phyloP scores from a whole-genome alignment of 2,329 filamentous ascomycete species.

The Claviceps fusiformis region DNA sequence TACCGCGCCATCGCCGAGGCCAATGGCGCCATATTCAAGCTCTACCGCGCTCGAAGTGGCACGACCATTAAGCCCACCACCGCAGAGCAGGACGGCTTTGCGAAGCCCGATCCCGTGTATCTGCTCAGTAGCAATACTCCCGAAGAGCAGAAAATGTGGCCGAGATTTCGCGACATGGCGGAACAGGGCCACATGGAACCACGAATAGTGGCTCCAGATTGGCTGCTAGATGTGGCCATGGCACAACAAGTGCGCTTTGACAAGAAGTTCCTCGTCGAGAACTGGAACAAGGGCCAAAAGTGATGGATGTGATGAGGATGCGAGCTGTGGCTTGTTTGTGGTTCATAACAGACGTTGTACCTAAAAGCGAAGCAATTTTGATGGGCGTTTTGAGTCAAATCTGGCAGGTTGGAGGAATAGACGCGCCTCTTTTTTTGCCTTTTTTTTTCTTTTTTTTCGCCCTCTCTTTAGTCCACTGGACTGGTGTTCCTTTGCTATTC shows the following conservation, averaged over 20 bases:
- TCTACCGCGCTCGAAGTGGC: conserved; percentile 62
- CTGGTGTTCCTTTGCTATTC: neutral
- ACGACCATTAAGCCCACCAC: conserved; percentile 52
- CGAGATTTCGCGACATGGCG: conserved; percentile 67
- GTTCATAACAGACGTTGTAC: too few relatives aligned
- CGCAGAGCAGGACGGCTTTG: conserved; percentile 48
- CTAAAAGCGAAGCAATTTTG: conserved; percentile 8
- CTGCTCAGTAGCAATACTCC: conserved; percentile 57
- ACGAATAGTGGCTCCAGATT: conserved; percentile 71
- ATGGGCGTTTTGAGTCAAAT: neutral
- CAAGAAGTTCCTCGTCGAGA: conserved; percentile 43
- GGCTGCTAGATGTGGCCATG: conserved; percentile 84
- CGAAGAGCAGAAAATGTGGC: conserved; percentile 64
- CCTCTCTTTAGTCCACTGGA: neutral
- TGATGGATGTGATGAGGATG: neutral
- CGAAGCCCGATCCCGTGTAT: conserved; percentile 60
- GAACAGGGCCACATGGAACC: conserved; percentile 65
- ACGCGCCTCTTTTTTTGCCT: neutral
- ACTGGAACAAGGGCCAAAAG: conserved; percentile 23
- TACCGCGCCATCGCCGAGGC: conserved; percentile 76
- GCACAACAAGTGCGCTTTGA: conserved; percentile 63
- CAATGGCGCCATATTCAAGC: conserved; percentile 72
- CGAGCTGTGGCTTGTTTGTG: neutral
- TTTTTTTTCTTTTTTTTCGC: neutral
- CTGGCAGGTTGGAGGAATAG: neutral